These are phyloP conservation scores for Pythium myriotylum DNA, from an alignment of 352 stramenopile genomes.

Conservation along the genomic window DNA sequence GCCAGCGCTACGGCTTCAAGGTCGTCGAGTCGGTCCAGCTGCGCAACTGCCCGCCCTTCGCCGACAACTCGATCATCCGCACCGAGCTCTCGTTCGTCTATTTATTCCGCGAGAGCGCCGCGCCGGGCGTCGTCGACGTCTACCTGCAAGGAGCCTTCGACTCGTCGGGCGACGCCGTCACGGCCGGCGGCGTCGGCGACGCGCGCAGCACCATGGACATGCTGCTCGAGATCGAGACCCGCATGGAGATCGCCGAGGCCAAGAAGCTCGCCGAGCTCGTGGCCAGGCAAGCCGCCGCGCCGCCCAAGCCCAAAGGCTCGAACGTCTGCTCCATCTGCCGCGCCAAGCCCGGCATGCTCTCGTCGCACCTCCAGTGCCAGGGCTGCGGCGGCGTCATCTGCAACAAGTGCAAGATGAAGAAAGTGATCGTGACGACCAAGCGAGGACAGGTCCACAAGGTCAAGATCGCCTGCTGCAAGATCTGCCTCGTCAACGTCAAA, in stretches of 20 bases:
- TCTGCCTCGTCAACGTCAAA: conserved; percentile 69
- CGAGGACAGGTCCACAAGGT: conserved; percentile 41
- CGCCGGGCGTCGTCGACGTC: conserved; percentile 60
- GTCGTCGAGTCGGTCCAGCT: conserved; percentile 67
- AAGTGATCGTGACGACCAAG: conserved; percentile 47
- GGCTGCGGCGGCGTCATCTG: conserved; percentile 74
- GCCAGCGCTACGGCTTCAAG: conserved; percentile 63
- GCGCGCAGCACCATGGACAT: conserved; percentile 70
- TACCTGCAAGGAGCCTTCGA: conserved; percentile 77
- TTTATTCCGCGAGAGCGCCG: conserved; percentile 59
- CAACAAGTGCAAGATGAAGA: conserved; percentile 72
- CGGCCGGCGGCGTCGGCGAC: conserved; percentile 67
- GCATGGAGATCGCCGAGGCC: conserved; percentile 49
- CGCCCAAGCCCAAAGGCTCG: conserved; percentile 26
- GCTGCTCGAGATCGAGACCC: conserved; percentile 52
- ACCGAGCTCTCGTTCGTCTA: conserved; percentile 73
- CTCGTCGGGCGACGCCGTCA: conserved; percentile 59
- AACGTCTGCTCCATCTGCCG: conserved; percentile 66
- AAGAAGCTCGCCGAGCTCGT: conserved; percentile 77
- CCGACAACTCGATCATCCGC: conserved; percentile 77
- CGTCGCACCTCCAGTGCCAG: conserved; percentile 57
- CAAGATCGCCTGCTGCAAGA: conserved; percentile 74
- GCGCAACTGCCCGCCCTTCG: conserved; percentile 62
- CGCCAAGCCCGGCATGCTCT: conserved; percentile 55
- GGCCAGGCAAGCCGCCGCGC: conserved; percentile 37